These are phyloP conservation scores for Syzygium oleosum DNA, from an alignment of 345 rosid genomes.

Conservation along the genomic window DNA sequence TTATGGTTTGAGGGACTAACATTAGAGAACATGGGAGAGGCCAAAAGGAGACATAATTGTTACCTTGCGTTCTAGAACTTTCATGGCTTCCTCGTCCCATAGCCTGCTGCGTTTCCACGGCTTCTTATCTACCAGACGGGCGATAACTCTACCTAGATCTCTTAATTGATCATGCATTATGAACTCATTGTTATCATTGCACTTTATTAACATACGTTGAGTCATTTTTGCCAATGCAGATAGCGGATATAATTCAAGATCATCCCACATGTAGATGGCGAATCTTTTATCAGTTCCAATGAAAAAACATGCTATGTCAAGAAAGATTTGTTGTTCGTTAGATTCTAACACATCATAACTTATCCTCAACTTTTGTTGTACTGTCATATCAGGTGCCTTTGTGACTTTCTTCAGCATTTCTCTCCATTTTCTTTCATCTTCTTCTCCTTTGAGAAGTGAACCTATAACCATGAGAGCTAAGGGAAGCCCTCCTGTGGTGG, in stretches of 20 bases:
- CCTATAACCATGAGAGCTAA: conserved; percentile 2
- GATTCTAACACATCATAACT: neutral
- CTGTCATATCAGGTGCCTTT: neutral
- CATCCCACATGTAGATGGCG: neutral
- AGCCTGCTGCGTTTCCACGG: neutral
- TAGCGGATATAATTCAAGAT: neutral
- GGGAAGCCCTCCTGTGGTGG: conserved; percentile 7
- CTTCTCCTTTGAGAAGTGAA: neutral
- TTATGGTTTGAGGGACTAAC: neutral
- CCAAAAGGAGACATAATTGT: neutral
- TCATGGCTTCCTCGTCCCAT: neutral
- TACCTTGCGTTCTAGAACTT: neutral
- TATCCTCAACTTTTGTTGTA: neutral
- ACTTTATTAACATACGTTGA: neutral
- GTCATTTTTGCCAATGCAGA: neutral
- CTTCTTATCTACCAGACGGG: accelerated
- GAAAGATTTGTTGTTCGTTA: neutral
- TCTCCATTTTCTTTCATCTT: neutral
- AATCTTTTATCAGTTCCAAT: neutral
- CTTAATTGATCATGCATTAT: neutral
- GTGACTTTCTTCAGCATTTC: neutral
- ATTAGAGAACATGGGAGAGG: neutral
- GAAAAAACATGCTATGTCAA: neutral
- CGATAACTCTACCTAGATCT: neutral
- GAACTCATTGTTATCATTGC: neutral